phyloP scores from a whole-genome alignment of 2,329 filamentous ascomycete genomes.

The Arthrobotrys musiformis region DNA sequence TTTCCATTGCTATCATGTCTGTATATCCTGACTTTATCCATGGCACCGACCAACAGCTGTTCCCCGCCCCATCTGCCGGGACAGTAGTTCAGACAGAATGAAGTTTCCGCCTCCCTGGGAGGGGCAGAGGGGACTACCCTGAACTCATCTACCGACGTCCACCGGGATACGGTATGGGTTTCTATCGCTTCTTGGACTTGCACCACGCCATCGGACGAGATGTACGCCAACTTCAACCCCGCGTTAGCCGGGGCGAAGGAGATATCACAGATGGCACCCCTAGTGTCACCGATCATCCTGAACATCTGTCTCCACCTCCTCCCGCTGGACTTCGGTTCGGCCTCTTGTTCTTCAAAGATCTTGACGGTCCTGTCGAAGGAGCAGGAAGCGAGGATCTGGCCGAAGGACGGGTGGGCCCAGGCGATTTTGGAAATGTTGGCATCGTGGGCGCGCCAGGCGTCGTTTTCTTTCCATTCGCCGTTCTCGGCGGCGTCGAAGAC shows the following conservation, averaged over 20 bases:
- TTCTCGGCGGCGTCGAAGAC: conserved; percentile 59
- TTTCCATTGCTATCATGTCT: conserved; percentile 75
- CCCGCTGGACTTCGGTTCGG: conserved; percentile 50
- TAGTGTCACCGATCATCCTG: conserved; percentile 58
- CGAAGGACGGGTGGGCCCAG: conserved; percentile 60
- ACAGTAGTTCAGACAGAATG: conserved; percentile 59
- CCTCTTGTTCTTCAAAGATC: conserved; percentile 60
- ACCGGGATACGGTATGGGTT: conserved; percentile 59
- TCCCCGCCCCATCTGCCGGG: conserved; percentile 59
- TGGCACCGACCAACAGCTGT: conserved; percentile 80
- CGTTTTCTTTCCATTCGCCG: conserved; percentile 59
- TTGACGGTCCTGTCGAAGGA: conserved; percentile 59
- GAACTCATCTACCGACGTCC: conserved; percentile 59
- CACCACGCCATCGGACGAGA: conserved; percentile 58
- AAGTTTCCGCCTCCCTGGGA: conserved; percentile 58
- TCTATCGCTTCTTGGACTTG: conserved; percentile 60
- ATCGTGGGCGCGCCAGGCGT: conserved; percentile 60
- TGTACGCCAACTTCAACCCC: conserved; percentile 59
- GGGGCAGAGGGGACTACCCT: conserved; percentile 56
- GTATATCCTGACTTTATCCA: conserved; percentile 85
- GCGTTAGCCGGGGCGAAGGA: conserved; percentile 58
- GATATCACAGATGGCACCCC: conserved; percentile 59
- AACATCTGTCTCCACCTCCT: conserved; percentile 59
- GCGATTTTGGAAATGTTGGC: conserved; percentile 60
- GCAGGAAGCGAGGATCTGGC: conserved; percentile 60